Percentiles rank a stretch among this genome's conserved stretches.
phyloP scores from a whole-genome alignment of 1,139 yeast genomes.

The Spathaspora sp. region DNA sequence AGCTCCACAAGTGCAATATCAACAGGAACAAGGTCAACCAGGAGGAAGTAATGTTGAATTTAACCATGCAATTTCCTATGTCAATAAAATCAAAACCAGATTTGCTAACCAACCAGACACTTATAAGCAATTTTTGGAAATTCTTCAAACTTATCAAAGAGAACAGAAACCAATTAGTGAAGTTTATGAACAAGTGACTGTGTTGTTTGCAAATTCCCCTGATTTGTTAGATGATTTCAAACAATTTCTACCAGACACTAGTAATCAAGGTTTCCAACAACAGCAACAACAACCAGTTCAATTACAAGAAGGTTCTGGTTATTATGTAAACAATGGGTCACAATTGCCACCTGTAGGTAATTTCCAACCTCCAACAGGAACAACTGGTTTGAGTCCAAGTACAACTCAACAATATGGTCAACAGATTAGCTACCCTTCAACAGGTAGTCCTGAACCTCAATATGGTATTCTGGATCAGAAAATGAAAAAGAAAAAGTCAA shows the following conservation, averaged over 20 bases:
- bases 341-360: conserved; percentile 95
- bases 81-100: conserved; percentile 90
- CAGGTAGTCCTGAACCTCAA: conserved; percentile 17
- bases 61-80: conserved; percentile 95
- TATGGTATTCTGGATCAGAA: conserved; percentile 13
- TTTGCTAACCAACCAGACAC: conserved; percentile 94
- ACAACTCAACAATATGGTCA: conserved; percentile 14
- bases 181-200: conserved; percentile 90
- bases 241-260: conserved; percentile 91
- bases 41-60: conserved; percentile 83
- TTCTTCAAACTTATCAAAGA: conserved; percentile 91
- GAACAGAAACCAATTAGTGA: conserved; percentile 95
- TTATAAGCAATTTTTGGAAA: conserved; percentile 91
- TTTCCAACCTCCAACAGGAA: conserved; percentile 75
- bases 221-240: conserved; percentile 92
- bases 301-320: conserved; percentile 12
- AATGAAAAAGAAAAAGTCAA: conserved; percentile 27
- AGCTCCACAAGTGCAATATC: conserved; percentile 19
- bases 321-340: conserved; percentile 25
- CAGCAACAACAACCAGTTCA: conserved; percentile 7
- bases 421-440: conserved; percentile 16
- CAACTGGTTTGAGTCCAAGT: conserved; percentile 30
- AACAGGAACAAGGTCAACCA: conserved; percentile 21
- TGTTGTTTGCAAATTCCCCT: conserved; percentile 87
- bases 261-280: conserved; percentile 34